A percentile compares a stretch with the other conserved stretches of the same genome.
Conservation (phyloP, 345 rosid genomes). For the Ceriops tagal region DNA sequence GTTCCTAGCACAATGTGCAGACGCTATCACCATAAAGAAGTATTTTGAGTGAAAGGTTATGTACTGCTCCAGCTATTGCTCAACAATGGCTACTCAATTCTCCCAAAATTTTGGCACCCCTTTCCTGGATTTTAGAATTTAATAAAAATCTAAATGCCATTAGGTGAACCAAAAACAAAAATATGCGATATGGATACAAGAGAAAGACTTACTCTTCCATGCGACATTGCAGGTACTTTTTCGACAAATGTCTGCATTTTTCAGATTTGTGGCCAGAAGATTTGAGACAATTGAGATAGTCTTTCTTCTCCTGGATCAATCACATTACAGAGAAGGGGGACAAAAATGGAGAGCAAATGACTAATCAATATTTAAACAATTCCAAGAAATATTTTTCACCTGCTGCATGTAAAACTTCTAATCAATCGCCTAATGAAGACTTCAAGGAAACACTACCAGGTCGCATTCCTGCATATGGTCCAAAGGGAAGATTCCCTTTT, state of each 20-base stretch:
- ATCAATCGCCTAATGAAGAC: not conserved
- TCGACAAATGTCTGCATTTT: conserved; percentile 65
- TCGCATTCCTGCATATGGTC: conserved; percentile 90
- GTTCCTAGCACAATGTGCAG: too few species aligned
- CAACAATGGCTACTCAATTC: too few species aligned
- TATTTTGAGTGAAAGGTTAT: too few species aligned
- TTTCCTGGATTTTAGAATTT: not conserved
- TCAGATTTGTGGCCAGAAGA: conserved; percentile 71
- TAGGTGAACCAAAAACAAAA: not conserved
- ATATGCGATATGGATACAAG: not conserved
- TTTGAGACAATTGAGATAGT: conserved; percentile 77
- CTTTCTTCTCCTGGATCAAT: conserved; percentile 76
- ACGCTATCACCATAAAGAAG: too few species aligned
- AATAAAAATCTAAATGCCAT: not conserved
- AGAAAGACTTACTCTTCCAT: conserved; percentile 70
- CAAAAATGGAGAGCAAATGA: not conserved
- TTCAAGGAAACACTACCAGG: conserved; percentile 36
- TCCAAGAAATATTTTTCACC: not conserved
- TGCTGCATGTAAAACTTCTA: not conserved
- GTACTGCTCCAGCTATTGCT: too few species aligned
- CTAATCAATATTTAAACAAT: not conserved
- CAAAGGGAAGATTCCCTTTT: conserved; percentile 87
- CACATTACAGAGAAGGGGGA: not conserved
- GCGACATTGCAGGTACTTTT: conserved; percentile 80
- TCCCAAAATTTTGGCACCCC: not conserved